Evolutionary conservation across 805 yeast genomes (phyloP).

Genomic region (Metschnikowia arizonensis): DNA sequence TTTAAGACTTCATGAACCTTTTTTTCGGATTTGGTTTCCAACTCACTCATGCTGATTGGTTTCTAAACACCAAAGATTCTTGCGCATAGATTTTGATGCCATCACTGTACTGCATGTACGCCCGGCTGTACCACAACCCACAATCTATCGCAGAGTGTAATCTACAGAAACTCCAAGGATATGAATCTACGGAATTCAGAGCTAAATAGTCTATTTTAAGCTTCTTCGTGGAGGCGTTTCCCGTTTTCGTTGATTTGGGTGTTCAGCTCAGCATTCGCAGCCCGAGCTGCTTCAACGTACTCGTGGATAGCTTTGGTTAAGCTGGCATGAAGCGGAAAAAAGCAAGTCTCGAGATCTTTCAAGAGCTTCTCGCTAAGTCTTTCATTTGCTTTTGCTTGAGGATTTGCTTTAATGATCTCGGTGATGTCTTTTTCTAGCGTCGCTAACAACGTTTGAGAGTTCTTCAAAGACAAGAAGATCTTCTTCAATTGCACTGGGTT

Average conservation of each 20-base stretch:
- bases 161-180: neutral
- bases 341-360: slow-evolving; percentile 31
- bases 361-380: slow-evolving; percentile 31
- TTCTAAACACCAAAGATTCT: neutral
- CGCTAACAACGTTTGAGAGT: slow-evolving; percentile 28
- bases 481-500: slow-evolving; percentile 38
- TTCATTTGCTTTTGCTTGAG: slow-evolving; percentile 23
- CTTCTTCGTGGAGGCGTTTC: slow-evolving; percentile 24
- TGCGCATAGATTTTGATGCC: slow-evolving; percentile 9
- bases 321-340: slow-evolving; percentile 30
- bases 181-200: neutral
- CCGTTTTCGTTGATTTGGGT: slow-evolving; percentile 31
- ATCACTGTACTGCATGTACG: slow-evolving; percentile 12
- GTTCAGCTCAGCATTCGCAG: slow-evolving; percentile 19
- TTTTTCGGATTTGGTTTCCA: slow-evolving; percentile 5
- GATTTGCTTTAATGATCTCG: slow-evolving; percentile 13
- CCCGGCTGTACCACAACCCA: neutral
- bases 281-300: slow-evolving; percentile 30
- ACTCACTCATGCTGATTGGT: slow-evolving; percentile 7
- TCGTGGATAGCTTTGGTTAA: slow-evolving; percentile 34
- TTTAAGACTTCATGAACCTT: slow-evolving; percentile 22
- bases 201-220: neutral
- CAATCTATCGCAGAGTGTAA: neutral
- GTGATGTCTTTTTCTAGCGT: slow-evolving; percentile 25
- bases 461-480: slow-evolving; percentile 34